These are phyloP conservation scores for Fusarium phyllophilum DNA, from an alignment of 2,329 filamentous ascomycete genomes.

Conservation along the genomic window DNA sequence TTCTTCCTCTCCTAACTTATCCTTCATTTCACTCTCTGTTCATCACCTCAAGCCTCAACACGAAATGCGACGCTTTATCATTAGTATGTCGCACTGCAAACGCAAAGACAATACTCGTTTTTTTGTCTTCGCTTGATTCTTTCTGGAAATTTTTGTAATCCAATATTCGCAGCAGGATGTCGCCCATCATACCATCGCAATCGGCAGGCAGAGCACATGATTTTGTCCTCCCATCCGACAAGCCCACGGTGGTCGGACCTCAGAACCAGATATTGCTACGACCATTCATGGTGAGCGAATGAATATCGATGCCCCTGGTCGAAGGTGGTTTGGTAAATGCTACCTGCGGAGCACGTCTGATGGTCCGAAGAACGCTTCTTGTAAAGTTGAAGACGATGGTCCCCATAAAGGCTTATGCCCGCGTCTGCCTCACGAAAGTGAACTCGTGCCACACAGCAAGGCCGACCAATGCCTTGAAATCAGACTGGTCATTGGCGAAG, in stretches of 20 bases:
- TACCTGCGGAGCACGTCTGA: not conserved
- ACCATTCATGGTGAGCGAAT: not conserved
- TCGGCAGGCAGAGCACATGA: not conserved
- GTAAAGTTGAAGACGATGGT: not conserved
- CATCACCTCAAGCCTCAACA: no score
- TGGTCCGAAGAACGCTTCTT: not conserved
- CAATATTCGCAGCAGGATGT: not conserved
- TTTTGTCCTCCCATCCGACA: not conserved
- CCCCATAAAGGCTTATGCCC: not conserved
- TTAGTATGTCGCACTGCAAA: not conserved
- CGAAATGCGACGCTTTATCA: not conserved
- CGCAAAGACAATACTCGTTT: not conserved
- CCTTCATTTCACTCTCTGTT: not conserved
- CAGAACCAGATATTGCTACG: not conserved
- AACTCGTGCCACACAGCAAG: not conserved
- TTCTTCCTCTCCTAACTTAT: not conserved
- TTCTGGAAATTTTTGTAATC: not conserved
- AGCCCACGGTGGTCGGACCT: not conserved
- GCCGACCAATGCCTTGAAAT: not conserved
- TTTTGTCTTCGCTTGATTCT: not conserved
- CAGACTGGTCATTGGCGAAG: not conserved
- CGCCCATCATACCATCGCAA: not conserved
- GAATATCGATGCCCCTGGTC: not conserved
- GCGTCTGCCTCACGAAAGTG: not conserved
- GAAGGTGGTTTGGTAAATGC: not conserved